A percentile compares a stretch with the other conserved stretches of the same genome.
phyloP scores from a whole-genome alignment of 1,284 basidiomycete genomes.

The Fistulinella cinereoalba region DNA sequence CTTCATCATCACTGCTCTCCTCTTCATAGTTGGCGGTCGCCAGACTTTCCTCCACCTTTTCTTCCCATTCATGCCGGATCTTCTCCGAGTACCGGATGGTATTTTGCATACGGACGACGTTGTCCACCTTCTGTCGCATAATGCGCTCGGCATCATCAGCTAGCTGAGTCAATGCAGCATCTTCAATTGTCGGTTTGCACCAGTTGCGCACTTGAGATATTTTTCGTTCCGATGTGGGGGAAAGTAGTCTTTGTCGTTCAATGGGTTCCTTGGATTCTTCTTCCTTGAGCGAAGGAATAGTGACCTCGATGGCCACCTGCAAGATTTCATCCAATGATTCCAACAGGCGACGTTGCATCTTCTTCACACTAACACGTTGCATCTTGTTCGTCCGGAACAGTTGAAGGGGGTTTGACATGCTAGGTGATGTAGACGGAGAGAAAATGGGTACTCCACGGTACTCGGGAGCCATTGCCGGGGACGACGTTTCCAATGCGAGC shows the following conservation, averaged over 20 bases:
- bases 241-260: conserved; percentile 87
- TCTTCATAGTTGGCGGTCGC: conserved; percentile 51
- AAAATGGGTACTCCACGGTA: conserved; percentile 89
- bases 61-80: conserved; percentile 96
- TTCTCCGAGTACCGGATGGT: conserved; percentile 98
- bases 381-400: conserved; percentile 71
- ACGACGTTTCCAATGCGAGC: conserved; percentile 60
- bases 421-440: conserved; percentile 64
- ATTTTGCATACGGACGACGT: conserved; percentile 95
- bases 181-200: conserved; percentile 82
- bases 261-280: conserved; percentile 89
- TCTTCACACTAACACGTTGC: conserved; percentile 78
- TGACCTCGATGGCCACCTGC: conserved; percentile 76
- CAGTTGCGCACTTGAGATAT: conserved; percentile 80
- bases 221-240: conserved; percentile 81
- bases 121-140: conserved; percentile 92
- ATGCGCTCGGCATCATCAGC: conserved; percentile 85
- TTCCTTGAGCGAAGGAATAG: conserved; percentile 87
- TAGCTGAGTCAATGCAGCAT: conserved; percentile 79
- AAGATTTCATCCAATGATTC: conserved; percentile 87
- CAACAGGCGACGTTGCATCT: conserved; percentile 75
- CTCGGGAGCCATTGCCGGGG: conserved; percentile 61
- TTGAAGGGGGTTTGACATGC: conserved; percentile 66
- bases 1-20: conserved; percentile 39
- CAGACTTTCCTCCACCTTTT: conserved; percentile 72